Base-by-base conservation (phyloP, 169 alveolate species). In the Plasmodium fragile region DNA sequence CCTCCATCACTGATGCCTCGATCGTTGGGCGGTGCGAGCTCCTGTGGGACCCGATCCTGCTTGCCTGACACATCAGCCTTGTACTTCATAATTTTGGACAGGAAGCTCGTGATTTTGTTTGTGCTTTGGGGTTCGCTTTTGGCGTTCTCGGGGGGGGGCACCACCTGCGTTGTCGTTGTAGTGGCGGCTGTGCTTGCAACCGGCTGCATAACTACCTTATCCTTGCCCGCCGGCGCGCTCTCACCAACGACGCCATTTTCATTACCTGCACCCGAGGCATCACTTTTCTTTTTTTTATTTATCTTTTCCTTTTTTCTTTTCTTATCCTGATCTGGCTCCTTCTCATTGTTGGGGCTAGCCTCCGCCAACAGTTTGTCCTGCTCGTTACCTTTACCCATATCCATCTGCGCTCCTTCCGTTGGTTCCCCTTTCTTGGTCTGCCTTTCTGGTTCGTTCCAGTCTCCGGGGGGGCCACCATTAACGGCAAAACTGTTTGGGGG, bases 261-360 rank as follows among this genome's bases (percentile, higher is more conserved):
- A 4, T 65, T n/a, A n/a, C 16, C 22, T 13, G 16, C 81, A 16
- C 13, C 16, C 1, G 25, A 43, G 7, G 41, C 8, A 4, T 84
- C 92, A 0, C 30, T 52, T 52, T 75, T 75, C 10, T 84, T 84
- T 34, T 84, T 75, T 5, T 84, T 72, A 8, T 32, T 28, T 32
- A 34, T 53, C 79, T 84, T 84, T 84, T 84, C 65, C 59, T 84
- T 84, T 49, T 84, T 84, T 52, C 52, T 84, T 28, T 73, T 84
- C 28, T 73, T 65, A 65, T 65, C 75, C 75, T 25, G 30, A 1
- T 65, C 75, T 65, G 30, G 39, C 4, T 65, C 75, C 16, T 65
- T 65, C 36, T 22, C 75, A 65, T 22, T 39, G 13, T 18, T 65
- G 3, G 36, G 36, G 75, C 1, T 22, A 2, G 7, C n/a, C 11